Conservation (phyloP, 768 basidiomycete genomes). For the Suillus occidentalis region DNA sequence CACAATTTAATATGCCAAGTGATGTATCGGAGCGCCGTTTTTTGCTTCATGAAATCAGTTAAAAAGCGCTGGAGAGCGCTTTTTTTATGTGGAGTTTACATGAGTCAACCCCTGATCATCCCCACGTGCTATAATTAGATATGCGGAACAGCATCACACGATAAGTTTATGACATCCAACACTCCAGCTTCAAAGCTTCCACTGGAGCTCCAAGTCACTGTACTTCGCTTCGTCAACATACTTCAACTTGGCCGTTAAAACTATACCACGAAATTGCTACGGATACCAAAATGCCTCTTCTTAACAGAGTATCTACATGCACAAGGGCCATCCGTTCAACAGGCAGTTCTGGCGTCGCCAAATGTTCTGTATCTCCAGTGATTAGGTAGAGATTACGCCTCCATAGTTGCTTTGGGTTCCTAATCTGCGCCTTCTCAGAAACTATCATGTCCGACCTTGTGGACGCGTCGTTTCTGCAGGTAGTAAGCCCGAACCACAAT, state of each 20-base stretch:
- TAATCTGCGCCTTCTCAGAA: not conserved
- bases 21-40: not conserved
- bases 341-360: not conserved
- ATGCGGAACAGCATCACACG: not conserved
- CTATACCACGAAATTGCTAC: not conserved
- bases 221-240: not conserved
- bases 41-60: not conserved
- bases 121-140: not conserved
- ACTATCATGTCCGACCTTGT: not conserved
- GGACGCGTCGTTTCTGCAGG: not conserved
- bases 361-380: not conserved
- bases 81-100: too few relatives aligned
- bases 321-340: conserved; percentile 6
- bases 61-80: too few relatives aligned
- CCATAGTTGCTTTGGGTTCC: not conserved
- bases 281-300: not conserved
- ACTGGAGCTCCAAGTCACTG: not conserved
- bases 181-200: not conserved
- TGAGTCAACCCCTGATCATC: not conserved
- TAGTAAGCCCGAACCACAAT: not conserved
- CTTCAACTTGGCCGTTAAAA: not conserved
- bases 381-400: not conserved
- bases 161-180: not conserved
- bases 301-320: conserved; percentile 5
- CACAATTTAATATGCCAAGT: not conserved